These are phyloP conservation scores for Trichosporon sp. DNA, from an alignment of 1,284 basidiomycete species.

Conservation along the genomic window DNA sequence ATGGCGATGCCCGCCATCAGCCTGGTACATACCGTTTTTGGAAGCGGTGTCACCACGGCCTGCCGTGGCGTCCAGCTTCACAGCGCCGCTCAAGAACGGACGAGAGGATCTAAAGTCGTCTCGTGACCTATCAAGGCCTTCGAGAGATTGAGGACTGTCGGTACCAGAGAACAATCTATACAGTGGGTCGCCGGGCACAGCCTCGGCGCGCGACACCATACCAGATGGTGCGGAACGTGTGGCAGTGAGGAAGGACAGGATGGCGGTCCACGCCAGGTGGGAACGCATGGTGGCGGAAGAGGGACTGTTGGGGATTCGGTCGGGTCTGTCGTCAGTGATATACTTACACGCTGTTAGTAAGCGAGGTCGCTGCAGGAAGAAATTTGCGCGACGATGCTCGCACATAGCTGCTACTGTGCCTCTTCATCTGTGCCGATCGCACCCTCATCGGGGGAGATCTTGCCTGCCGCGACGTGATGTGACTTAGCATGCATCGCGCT, in stretches of 20 bases:
- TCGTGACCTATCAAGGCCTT: not conserved
- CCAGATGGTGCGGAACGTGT: not conserved
- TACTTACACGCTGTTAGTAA: not conserved
- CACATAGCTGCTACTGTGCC: not conserved
- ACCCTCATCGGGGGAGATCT: too few relatives aligned
- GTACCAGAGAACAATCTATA: not conserved
- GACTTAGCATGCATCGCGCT: not conserved
- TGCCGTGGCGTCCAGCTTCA: too few relatives aligned
- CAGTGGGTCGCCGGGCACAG: not conserved
- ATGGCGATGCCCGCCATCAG: too few relatives aligned
- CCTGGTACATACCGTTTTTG: too few relatives aligned
- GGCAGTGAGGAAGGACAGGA: not conserved
- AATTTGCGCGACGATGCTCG: too few relatives aligned
- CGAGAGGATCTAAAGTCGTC: not conserved
- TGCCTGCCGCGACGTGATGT: not conserved
- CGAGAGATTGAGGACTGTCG: not conserved
- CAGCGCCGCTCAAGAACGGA: too few relatives aligned
- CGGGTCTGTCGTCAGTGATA: not conserved
- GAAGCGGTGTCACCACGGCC: too few relatives aligned
- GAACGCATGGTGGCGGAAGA: slow-evolving; percentile 24
- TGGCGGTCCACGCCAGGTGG: not conserved
- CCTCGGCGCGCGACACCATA: not conserved
- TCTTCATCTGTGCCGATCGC: not conserved
- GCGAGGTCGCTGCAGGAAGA: not conserved
- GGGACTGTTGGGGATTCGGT: not conserved